These are phyloP conservation scores for Lasiodiplodia sp. DNA, from an alignment of 2,329 filamentous ascomycete species.

Conservation along the genomic window DNA sequence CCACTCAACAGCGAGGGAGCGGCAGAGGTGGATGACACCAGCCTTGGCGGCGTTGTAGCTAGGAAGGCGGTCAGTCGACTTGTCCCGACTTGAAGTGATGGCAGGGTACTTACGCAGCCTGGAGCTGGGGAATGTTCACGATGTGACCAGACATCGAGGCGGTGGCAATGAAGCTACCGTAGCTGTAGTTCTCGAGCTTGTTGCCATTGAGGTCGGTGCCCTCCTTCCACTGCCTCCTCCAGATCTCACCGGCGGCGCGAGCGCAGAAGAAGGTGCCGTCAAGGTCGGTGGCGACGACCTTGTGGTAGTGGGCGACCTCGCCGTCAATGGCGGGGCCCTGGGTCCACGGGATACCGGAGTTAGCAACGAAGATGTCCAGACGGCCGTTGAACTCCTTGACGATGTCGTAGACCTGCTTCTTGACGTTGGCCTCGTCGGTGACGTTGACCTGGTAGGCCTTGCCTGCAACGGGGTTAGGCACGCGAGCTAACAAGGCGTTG, in stretches of 20 bases:
- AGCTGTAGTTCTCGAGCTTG: conserved; percentile 31
- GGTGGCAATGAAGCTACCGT: conserved; percentile 70
- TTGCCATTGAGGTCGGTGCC: conserved; percentile 31
- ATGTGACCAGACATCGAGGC: conserved; percentile 81
- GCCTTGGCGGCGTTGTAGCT: conserved; percentile 64
- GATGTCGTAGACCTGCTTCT: conserved; percentile 65
- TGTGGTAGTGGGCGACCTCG: conserved; percentile 74
- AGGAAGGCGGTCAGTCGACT: background rate
- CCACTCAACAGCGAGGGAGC: conserved; percentile 73
- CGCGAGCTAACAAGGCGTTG: background rate
- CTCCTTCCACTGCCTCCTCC: conserved; percentile 31
- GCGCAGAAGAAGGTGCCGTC: conserved; percentile 89
- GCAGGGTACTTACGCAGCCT: conserved; percentile 43
- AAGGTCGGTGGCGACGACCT: conserved; percentile 84
- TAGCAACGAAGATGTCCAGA: conserved; percentile 72
- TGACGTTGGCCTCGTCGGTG: conserved; percentile 62
- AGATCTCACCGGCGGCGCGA: conserved; percentile 73
- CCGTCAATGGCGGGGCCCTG: conserved; percentile 74
- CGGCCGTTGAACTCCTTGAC: conserved; percentile 74
- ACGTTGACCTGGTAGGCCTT: conserved; percentile 73
- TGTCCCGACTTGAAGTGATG: background rate
- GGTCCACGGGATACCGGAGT: conserved; percentile 68
- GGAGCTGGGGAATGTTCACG: conserved; percentile 82
- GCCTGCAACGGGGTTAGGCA: conserved; percentile 30
- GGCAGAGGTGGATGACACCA: conserved; percentile 69